Conservation (phyloP, 306 rosid species). For the Dryas alaskensis region DNA sequence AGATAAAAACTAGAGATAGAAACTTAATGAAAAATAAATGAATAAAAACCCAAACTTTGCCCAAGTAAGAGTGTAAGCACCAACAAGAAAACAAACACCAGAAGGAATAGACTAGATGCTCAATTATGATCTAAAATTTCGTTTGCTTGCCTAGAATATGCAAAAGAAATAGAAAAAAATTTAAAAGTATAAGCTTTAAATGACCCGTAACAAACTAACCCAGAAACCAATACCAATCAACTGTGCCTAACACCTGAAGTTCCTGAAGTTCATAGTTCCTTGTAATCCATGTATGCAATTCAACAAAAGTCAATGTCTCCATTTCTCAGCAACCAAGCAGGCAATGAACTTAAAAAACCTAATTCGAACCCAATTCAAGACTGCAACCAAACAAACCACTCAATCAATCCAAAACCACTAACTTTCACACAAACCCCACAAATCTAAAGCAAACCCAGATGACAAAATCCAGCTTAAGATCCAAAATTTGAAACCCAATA, state of each 20-base stretch:
- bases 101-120: neutral
- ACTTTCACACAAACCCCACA: conserved; percentile 18
- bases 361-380: conserved; percentile 13
- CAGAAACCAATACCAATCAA: neutral
- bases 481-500: conserved; percentile 7
- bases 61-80: neutral
- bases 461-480: conserved; percentile 11
- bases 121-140: neutral
- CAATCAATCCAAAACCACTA: conserved; percentile 28
- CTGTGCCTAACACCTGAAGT: neutral
- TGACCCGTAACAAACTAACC: neutral
- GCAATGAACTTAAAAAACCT: conserved; percentile 20
- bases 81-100: neutral
- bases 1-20: neutral
- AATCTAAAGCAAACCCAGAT: conserved; percentile 33
- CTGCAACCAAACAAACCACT: conserved; percentile 18
- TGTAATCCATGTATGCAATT: neutral
- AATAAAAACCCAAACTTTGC: neutral
- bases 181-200: neutral
- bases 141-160: neutral
- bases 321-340: conserved; percentile 22
- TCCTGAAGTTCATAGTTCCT: neutral
- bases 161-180: neutral
- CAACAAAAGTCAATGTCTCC: neutral
- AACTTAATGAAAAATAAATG: neutral